Percentiles rank a stretch among this genome's conserved stretches.
phyloP scores from a whole-genome alignment of 768 basidiomycete species.

The Sporobolomyces phaffii region DNA sequence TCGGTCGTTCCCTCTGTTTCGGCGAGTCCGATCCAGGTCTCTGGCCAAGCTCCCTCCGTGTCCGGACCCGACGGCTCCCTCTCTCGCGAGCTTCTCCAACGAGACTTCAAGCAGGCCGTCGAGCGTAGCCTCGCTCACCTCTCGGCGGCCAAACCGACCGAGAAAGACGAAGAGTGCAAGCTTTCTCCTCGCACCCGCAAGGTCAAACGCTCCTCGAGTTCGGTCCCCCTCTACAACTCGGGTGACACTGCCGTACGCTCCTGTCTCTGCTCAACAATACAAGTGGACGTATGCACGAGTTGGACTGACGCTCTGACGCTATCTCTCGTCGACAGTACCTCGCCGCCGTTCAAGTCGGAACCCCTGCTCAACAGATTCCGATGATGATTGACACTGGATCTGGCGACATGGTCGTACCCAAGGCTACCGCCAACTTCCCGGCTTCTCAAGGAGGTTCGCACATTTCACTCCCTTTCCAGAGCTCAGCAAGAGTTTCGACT shows the following conservation, averaged over 20 bases:
- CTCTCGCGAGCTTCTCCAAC: neutral
- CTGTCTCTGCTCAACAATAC: neutral
- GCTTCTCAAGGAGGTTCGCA: neutral
- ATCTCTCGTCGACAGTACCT: neutral
- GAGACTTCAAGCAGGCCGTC: neutral
- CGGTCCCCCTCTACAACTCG: neutral
- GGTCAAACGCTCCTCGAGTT: neutral
- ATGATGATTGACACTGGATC: conserved; percentile 12
- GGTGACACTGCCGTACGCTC: neutral
- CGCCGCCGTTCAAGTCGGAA: neutral
- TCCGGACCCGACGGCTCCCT: neutral
- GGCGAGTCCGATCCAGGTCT: conserved; percentile 1
- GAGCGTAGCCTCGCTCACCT: neutral
- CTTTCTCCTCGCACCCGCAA: neutral
- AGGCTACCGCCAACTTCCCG: neutral
- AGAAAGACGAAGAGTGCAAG: neutral
- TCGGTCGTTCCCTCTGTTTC: neutral
- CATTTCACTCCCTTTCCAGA: neutral
- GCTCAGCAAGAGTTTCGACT: too few relatives aligned
- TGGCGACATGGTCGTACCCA: conserved; percentile 1
- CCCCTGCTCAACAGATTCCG: neutral
- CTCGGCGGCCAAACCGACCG: neutral
- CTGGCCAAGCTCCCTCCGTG: neutral
- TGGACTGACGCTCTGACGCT: too few relatives aligned
- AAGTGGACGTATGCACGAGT: too few relatives aligned